A percentile compares a stretch with the other conserved stretches of the same genome.
Evolutionary conservation across 2,329 filamentous ascomycete genomes (phyloP).

Genomic region (Simplicillium sp.): DNA sequence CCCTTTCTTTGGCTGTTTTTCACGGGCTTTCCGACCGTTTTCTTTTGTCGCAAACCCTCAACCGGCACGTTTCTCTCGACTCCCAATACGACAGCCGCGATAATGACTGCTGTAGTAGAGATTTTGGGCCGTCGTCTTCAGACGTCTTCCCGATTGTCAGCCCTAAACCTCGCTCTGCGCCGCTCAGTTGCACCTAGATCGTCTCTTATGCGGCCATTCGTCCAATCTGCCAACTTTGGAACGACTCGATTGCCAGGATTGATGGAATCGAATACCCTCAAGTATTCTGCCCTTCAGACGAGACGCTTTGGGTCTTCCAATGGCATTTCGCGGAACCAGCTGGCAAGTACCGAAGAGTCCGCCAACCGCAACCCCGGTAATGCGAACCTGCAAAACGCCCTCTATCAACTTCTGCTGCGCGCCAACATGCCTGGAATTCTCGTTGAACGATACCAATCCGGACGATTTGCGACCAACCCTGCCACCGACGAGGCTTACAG

Average conservation of each 20-base stretch:
- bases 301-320: conserved; percentile 32
- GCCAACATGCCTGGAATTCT: conserved; percentile 92
- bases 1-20: too few species aligned
- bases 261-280: not conserved
- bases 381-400: conserved; percentile 80
- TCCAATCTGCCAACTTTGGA: conserved; percentile 7
- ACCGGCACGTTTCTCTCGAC: not conserved
- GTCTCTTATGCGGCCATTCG: conserved; percentile 14
- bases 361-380: conserved; percentile 89
- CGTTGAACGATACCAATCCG: conserved; percentile 80
- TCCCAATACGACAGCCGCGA: too few species aligned
- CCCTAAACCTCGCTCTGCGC: not conserved
- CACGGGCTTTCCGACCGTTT: too few species aligned
- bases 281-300: conserved; percentile 15
- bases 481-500: conserved; percentile 72
- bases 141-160: too few species aligned
- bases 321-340: conserved; percentile 50
- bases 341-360: conserved; percentile 80
- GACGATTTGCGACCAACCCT: conserved; percentile 72
- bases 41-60: not conserved
- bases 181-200: conserved; percentile 2
- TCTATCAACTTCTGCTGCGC: conserved; percentile 83
- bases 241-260: not conserved
- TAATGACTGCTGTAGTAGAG: too few species aligned
- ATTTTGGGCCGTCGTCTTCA: too few species aligned